These are phyloP conservation scores for Canna indica DNA, from an alignment of 176 grass and related monocot genomes.

Conservation along the genomic window DNA sequence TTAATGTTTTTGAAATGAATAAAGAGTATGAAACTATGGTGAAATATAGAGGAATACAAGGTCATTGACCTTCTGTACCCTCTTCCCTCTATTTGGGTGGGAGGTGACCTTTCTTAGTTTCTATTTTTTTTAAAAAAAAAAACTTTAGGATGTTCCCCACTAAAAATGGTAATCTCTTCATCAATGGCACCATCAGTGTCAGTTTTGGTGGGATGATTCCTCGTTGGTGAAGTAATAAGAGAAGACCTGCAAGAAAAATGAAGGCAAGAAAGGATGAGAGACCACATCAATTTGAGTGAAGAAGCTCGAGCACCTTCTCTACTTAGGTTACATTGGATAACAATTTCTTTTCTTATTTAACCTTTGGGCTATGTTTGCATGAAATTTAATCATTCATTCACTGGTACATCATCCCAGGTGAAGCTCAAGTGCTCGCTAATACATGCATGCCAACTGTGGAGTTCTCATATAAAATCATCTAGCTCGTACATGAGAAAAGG, in stretches of 20 bases:
- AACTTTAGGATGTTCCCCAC: slow-evolving; percentile 26
- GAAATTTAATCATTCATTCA: background rate
- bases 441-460: background rate
- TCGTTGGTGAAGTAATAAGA: slow-evolving; percentile 56
- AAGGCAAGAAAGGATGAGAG: background rate
- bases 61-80: too few species aligned
- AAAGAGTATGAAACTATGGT: too few species aligned
- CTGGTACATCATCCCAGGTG: background rate
- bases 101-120: too few species aligned
- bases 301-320: background rate
- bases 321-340: background rate
- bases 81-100: too few species aligned
- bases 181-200: slow-evolving; percentile 26
- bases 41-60: too few species aligned
- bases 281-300: background rate
- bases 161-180: slow-evolving; percentile 42
- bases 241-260: slow-evolving; percentile 42
- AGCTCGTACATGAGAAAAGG: too few species aligned
- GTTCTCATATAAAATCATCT: background rate
- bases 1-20: too few species aligned
- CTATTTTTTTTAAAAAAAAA: too few species aligned
- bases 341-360: background rate
- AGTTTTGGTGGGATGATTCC: slow-evolving; percentile 7
- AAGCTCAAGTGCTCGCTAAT: background rate
- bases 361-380: background rate